These are phyloP conservation scores for Zancudomyces culisetae DNA, from an alignment of 371 early-diverging fungal species.

Conservation along the genomic window DNA sequence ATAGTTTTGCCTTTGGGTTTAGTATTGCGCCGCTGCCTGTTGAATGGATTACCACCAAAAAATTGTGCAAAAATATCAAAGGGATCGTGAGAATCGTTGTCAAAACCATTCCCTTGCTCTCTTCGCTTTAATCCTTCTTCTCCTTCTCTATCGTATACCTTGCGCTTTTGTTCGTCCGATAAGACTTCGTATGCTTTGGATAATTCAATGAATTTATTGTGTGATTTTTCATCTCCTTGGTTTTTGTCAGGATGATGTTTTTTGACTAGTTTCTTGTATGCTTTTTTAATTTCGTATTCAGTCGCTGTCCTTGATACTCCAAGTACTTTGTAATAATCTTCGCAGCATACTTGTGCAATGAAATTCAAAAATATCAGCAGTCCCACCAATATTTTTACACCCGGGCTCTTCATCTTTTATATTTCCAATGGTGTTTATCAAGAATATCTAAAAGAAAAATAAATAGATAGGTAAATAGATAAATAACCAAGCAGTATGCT, in stretches of 20 bases:
- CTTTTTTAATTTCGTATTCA: conserved; percentile 71
- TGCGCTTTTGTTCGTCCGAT: conserved; percentile 72
- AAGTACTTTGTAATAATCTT: conserved; percentile 65
- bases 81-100: conserved; percentile 65
- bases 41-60: conserved; percentile 44
- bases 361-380: too few relatives aligned
- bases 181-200: conserved; percentile 88
- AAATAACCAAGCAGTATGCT: too few relatives aligned
- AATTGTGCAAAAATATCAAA: conserved; percentile 87
- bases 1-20: conserved; percentile 66
- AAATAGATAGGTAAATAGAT: too few relatives aligned
- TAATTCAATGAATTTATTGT: conserved; percentile 80
- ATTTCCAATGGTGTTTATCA: too few relatives aligned
- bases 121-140: conserved; percentile 77
- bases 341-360: too few relatives aligned
- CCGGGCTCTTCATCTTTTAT: too few relatives aligned
- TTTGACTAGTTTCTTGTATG: conserved; percentile 71
- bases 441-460: too few relatives aligned
- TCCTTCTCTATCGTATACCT: conserved; percentile 80
- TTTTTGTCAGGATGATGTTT: conserved; percentile 89
- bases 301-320: conserved; percentile 64
- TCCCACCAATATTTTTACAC: too few relatives aligned
- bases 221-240: conserved; percentile 56
- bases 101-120: conserved; percentile 25
- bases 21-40: conserved; percentile 14